Evolutionary conservation across 768 basidiomycete species (phyloP).

Genomic region (Collybia nuda): DNA sequence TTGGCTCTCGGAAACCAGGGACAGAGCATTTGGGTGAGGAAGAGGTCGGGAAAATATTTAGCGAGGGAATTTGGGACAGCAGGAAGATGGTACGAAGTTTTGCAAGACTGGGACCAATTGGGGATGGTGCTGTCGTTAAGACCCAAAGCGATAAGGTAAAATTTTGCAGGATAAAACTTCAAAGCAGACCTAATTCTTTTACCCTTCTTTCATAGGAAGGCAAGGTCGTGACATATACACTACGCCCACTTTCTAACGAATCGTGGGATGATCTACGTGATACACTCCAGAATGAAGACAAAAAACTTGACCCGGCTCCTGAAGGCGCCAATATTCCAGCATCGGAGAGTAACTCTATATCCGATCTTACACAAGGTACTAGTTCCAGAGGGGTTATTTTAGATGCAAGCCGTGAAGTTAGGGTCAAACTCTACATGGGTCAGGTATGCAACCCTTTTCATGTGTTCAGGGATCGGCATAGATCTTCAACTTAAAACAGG

Average conservation of each 20-base stretch:
- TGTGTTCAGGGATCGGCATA: neutral
- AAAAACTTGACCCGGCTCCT: slow-evolving; percentile 16
- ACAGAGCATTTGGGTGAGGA: slow-evolving; percentile 36
- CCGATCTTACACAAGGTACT: slow-evolving; percentile 31
- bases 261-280: slow-evolving; percentile 41
- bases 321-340: slow-evolving; percentile 24
- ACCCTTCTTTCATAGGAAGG: slow-evolving; percentile 35
- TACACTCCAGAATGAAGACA: slow-evolving; percentile 26
- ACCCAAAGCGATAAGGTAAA: slow-evolving; percentile 33
- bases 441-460: slow-evolving; percentile 40
- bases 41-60: slow-evolving; percentile 43
- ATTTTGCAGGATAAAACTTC: neutral
- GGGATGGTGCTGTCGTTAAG: slow-evolving; percentile 28
- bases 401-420: slow-evolving; percentile 66
- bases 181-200: slow-evolving; percentile 1
- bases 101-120: slow-evolving; percentile 53
- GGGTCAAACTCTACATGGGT: slow-evolving; percentile 72
- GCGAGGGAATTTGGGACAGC: slow-evolving; percentile 63
- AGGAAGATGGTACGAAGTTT: slow-evolving; percentile 80
- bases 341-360: slow-evolving; percentile 44
- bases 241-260: slow-evolving; percentile 45
- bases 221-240: slow-evolving; percentile 40
- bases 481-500: slow-evolving; percentile 30
- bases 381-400: slow-evolving; percentile 50
- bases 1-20: slow-evolving; percentile 33